Base-by-base conservation (phyloP, 1,139 yeast species). In the Kodamaea derodonti region DNA sequence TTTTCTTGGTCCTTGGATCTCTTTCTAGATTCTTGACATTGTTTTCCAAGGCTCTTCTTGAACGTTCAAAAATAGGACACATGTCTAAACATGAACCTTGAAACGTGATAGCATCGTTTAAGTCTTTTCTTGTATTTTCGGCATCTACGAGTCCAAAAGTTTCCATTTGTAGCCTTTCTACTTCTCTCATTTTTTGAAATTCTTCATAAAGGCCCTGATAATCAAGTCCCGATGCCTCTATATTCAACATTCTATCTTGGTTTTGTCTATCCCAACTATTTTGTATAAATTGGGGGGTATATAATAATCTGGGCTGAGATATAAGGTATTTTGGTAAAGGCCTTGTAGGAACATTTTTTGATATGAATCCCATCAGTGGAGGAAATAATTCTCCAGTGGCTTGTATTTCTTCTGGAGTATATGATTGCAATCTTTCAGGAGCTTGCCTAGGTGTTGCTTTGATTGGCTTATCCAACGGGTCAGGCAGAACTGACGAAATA, bases 21-120 rank as follows among this genome's bases (percentile, higher is more conserved):
- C 72, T 81, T 60, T 92, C 99, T 49, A 83, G 69, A 9, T 75
- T 69, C 43, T 86, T 84, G 25, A 88, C 95, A 45, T 90, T 90
- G 49, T 88, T 87, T 56, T 92, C 97, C 38, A 83, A 78, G 6
- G 85, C 78, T 62, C 99, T 75, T 52, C 96, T 72, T 1, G 90
- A 84, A 48, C 98, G 72, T 60, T 94, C 98, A 60, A 83, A 92
- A 0, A 79, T 76, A 0, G 99, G 97, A 59, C 98, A 92, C 97
- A 90, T 92, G 43, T 87, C 95, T 29, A 68, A 58, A 60, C 98
- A 94, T 0, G 95, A 76, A 3, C 99, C 99, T 40, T 77, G 78
- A 52, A 94, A 94, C 1, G 73, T 58, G 33, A 90, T 87, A 2
- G 98, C 98, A 45, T 90, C 95, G 40, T 77, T 80, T 22, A 94